Percentiles rank a stretch among this genome's conserved stretches.
Conservation (phyloP, 805 yeast species). For the Naumovozyma castellii region DNA sequence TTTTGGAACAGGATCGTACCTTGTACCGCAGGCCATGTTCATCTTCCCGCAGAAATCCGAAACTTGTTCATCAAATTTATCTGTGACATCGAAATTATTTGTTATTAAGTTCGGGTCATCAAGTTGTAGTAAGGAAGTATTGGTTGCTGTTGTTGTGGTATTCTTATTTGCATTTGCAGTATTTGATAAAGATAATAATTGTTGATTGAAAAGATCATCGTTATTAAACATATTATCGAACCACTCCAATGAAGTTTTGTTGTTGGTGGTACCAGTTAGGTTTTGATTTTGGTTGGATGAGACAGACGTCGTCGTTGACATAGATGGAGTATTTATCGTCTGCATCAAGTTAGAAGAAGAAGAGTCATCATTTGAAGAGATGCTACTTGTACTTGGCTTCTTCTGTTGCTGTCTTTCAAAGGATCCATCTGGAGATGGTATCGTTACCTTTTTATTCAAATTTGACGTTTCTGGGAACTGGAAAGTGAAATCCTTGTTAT, state of each 20-base stretch:
- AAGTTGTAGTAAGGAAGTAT: not conserved
- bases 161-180: conserved; percentile 12
- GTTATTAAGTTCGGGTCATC: conserved; percentile 12
- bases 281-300: not conserved
- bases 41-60: conserved; percentile 68
- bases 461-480: no score
- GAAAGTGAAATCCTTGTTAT: conserved; percentile 31
- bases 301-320: not conserved
- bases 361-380: not conserved
- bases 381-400: not conserved
- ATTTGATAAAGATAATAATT: conserved; percentile 1
- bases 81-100: conserved; percentile 31
- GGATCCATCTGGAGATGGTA: conserved; percentile 5
- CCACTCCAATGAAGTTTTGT: conserved; percentile 2
- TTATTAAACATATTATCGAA: conserved; percentile 16
- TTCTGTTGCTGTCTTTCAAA: not conserved
- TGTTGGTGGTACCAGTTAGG: not conserved
- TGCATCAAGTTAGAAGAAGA: not conserved
- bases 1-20: conserved; percentile 53
- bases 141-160: conserved; percentile 7
- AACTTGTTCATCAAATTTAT: conserved; percentile 58
- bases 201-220: conserved; percentile 8
- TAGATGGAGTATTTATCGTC: not conserved
- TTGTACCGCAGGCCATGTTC: conserved; percentile 76
- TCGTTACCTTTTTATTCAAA: conserved; percentile 2